A percentile compares a stretch with the other conserved stretches of the same genome.
Evolutionary conservation across 495 filamentous ascomycete species (phyloP).

Genomic region (Neohortaea acidophila): DNA sequence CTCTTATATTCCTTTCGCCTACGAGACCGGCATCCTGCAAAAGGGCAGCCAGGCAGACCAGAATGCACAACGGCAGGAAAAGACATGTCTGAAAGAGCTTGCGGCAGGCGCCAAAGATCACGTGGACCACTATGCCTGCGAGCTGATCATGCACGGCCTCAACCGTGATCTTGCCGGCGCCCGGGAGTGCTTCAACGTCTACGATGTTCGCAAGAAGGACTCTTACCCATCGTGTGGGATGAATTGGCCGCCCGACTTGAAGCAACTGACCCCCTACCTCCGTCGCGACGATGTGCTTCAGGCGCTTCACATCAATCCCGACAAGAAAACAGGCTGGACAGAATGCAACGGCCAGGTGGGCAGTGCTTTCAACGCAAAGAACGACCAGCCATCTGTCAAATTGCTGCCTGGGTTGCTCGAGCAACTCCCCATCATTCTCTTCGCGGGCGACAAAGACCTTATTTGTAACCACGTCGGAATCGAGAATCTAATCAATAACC

Average conservation of each 20-base stretch:
- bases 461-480: slow-evolving; percentile 98
- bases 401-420: slow-evolving; percentile 65
- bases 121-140: slow-evolving; percentile 56
- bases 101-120: slow-evolving; percentile 40
- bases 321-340: slow-evolving; percentile 74
- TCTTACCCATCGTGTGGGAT: slow-evolving; percentile 65
- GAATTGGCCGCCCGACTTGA: slow-evolving; percentile 87
- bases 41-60: slow-evolving; percentile 47
- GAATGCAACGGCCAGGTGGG: slow-evolving; percentile 77
- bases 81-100: slow-evolving; percentile 45
- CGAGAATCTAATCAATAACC: slow-evolving; percentile 75
- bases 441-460: slow-evolving; percentile 83
- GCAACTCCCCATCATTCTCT: slow-evolving; percentile 63
- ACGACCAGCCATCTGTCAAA: slow-evolving; percentile 55
- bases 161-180: slow-evolving; percentile 36
- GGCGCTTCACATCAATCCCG: slow-evolving; percentile 68
- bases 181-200: slow-evolving; percentile 74
- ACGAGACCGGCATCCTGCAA: slow-evolving; percentile 54
- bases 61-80: slow-evolving; percentile 52
- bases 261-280: slow-evolving; percentile 63
- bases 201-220: slow-evolving; percentile 76
- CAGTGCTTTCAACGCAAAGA: slow-evolving; percentile 45
- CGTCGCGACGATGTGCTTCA: slow-evolving; percentile 60
- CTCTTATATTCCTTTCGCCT: slow-evolving; percentile 67
- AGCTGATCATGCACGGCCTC: slow-evolving; percentile 54